phyloP scores from a whole-genome alignment of 441 rosid genomes.

The Francoa sonchifolia region DNA sequence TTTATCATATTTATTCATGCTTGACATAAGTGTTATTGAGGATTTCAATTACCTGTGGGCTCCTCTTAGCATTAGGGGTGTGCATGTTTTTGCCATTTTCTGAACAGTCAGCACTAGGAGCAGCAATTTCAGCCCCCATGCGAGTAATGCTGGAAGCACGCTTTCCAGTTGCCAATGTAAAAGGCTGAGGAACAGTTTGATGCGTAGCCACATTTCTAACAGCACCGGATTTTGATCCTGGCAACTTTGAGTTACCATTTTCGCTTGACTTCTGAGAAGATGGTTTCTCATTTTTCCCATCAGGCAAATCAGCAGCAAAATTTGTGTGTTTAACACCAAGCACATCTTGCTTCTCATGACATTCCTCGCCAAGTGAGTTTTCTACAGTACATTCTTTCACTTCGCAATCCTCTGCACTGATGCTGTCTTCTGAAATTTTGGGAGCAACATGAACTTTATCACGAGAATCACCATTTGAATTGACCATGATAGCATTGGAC shows the following conservation, averaged over 20 bases:
- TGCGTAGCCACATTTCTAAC: slow-evolving; percentile 10
- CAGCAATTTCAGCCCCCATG: slow-evolving; percentile 12
- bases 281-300: slow-evolving; percentile 21
- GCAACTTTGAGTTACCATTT: slow-evolving; percentile 15
- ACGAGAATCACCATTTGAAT: slow-evolving; percentile 22
- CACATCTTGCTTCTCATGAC: slow-evolving; percentile 28
- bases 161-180: slow-evolving; percentile 42
- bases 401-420: slow-evolving; percentile 37
- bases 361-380: slow-evolving; percentile 19
- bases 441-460: slow-evolving; percentile 37
- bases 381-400: slow-evolving; percentile 37
- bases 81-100: slow-evolving; percentile 21
- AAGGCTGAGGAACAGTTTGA: slow-evolving; percentile 24
- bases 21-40: too few relatives aligned
- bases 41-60: slow-evolving; percentile 40
- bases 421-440: slow-evolving; percentile 27
- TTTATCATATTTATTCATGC: too few relatives aligned
- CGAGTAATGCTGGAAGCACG: slow-evolving; percentile 17
- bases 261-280: slow-evolving; percentile 25
- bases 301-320: slow-evolving; percentile 18
- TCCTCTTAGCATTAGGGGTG: slow-evolving; percentile 33
- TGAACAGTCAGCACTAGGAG: slow-evolving; percentile 18
- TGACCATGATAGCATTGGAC: slow-evolving; percentile 28
- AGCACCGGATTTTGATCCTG: slow-evolving; percentile 18
- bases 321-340: slow-evolving; percentile 36